Conservation (phyloP, 2,329 filamentous ascomycete species). For the Pseudocercospora pini-densiflorae region DNA sequence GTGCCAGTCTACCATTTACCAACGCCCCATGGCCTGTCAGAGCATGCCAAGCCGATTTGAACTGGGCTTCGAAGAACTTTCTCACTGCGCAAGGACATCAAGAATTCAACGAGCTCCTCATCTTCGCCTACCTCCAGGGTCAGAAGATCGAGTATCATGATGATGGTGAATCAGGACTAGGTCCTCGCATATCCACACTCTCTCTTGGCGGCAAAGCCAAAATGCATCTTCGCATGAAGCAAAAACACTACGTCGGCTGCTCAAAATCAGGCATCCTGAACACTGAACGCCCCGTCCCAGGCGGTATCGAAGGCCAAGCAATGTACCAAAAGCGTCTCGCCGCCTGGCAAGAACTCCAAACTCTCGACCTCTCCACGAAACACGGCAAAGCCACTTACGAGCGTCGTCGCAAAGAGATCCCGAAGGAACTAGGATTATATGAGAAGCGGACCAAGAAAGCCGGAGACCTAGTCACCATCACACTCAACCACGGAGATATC, state of each 20-base stretch:
- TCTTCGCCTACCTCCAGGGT: constrained; percentile 65
- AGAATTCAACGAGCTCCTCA: constrained; percentile 67
- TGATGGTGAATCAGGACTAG: constrained; percentile 67
- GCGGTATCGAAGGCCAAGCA: constrained; percentile 26
- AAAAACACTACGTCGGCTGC: constrained; percentile 50
- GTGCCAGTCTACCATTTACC: constrained; percentile 56
- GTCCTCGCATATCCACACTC: constrained; percentile 65
- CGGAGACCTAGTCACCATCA: constrained; percentile 47
- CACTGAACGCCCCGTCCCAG: constrained; percentile 34
- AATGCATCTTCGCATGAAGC: constrained; percentile 65
- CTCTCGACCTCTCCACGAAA: constrained; percentile 14
- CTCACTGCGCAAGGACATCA: constrained; percentile 38
- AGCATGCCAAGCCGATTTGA: constrained; percentile 56
- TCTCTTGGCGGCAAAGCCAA: constrained; percentile 62
- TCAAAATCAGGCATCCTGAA: constrained; percentile 42
- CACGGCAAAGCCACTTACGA: constrained; percentile 32
- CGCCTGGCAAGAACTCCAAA: constrained; percentile 39
- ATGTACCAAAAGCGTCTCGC: constrained; percentile 42
- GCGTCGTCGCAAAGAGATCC: constrained; percentile 39
- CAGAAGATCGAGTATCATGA: constrained; percentile 69
- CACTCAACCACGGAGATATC: constrained; percentile 66
- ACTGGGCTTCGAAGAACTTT: constrained; percentile 58
- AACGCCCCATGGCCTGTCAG: constrained; percentile 54
- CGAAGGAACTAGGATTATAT: constrained; percentile 44
- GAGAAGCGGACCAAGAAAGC: constrained; percentile 40